Conservation (phyloP, 169 alveolate genomes). For the Amoebophrya sp. region DNA sequence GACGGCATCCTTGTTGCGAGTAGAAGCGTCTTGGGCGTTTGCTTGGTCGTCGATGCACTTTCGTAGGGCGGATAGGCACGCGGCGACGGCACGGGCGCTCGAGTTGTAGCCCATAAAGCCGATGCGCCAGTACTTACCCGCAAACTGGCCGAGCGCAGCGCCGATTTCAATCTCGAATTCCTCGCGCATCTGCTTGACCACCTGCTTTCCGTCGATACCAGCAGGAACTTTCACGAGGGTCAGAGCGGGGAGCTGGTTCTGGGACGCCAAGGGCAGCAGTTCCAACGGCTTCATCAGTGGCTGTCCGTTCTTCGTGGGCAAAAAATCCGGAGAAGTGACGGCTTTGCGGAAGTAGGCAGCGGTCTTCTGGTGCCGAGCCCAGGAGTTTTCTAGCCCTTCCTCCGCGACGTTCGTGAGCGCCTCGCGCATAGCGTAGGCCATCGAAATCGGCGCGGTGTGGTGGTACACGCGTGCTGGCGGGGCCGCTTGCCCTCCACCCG, state of each 20-base stretch:
- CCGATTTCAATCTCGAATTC: conserved; percentile 44
- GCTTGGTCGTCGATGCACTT: too few relatives aligned
- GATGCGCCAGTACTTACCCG: conserved; percentile 47
- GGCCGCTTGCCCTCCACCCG: too few relatives aligned
- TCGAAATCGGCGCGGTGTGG: conserved; percentile 46
- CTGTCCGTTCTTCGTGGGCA: too few relatives aligned
- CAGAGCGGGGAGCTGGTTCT: conserved; percentile 37
- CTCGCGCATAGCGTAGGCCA: conserved; percentile 44
- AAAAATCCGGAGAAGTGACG: too few relatives aligned
- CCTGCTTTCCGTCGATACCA: not conserved
- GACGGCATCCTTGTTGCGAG: too few relatives aligned
- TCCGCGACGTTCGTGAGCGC: conserved; percentile 44
- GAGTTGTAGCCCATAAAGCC: conserved; percentile 50
- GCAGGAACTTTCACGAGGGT: conserved; percentile 41
- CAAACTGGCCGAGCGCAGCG: conserved; percentile 38
- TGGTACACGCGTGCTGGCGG: conserved; percentile 45
- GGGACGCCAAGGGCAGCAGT: conserved; percentile 21
- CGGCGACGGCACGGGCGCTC: conserved; percentile 24
- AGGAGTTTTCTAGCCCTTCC: conserved; percentile 39
- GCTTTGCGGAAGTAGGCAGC: conserved; percentile 34
- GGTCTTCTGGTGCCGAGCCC: conserved; percentile 34
- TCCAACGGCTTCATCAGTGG: conserved; percentile 26
- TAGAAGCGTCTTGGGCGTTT: too few relatives aligned
- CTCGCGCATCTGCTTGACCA: conserved; percentile 16
- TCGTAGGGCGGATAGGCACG: conserved; percentile 1